A percentile compares a stretch with the other conserved stretches of the same genome.
Conservation (phyloP, 2,329 filamentous ascomycete genomes). For the Neofusicoccum parvum region DNA sequence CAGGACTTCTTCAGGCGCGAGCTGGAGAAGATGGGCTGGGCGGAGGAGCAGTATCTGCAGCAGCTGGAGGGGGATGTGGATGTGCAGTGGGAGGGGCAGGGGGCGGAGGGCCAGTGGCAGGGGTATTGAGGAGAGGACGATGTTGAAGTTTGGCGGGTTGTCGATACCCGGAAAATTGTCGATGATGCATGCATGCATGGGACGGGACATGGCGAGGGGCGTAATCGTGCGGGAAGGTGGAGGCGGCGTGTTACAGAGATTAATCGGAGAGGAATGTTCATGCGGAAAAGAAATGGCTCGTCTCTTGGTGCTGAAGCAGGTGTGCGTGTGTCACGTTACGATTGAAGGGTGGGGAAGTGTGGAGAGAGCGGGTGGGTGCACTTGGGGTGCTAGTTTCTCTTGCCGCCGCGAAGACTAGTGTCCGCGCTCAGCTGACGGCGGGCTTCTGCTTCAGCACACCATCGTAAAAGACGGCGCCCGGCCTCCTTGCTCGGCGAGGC, state of each 20-base stretch:
- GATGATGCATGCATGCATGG: background rate
- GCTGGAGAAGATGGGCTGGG: conserved; percentile 53
- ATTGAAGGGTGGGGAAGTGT: background rate
- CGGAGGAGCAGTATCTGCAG: conserved; percentile 26
- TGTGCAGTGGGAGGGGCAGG: conserved; percentile 9
- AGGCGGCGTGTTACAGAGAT: background rate
- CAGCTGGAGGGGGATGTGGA: conserved; percentile 23
- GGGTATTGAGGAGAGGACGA: conserved; percentile 6
- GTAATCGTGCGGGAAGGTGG: background rate
- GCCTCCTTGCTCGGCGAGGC: too few species aligned
- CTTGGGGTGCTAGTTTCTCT: too few species aligned
- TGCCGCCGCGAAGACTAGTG: too few species aligned
- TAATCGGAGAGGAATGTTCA: background rate
- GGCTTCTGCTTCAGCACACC: too few species aligned
- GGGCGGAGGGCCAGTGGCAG: conserved; percentile 9
- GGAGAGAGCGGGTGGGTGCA: background rate
- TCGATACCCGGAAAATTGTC: background rate
- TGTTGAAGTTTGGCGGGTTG: background rate
- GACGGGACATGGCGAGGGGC: too few species aligned
- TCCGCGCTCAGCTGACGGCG: too few species aligned
- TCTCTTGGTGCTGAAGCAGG: background rate
- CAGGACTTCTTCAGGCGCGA: conserved; percentile 53
- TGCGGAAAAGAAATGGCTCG: background rate
- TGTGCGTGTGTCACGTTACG: conserved; percentile 1
- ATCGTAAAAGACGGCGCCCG: too few species aligned